Conservation (phyloP, 1,284 basidiomycete species). For the Naganishia liquefaciens region DNA sequence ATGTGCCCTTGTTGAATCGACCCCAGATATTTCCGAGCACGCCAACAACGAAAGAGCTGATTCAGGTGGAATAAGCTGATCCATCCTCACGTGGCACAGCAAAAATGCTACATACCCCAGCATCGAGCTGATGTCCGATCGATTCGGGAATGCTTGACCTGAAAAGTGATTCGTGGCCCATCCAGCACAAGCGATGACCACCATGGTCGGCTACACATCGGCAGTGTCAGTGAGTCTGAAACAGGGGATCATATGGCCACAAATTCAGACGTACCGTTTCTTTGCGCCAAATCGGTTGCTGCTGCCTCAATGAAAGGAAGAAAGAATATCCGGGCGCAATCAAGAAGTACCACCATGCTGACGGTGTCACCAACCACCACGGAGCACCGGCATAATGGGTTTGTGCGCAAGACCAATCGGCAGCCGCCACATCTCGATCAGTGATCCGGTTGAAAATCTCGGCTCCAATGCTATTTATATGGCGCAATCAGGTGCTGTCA, state of each 20-base stretch:
- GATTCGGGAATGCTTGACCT: conserved; percentile 64
- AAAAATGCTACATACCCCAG: conserved; percentile 57
- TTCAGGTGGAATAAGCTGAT: neutral
- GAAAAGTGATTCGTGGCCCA: conserved; percentile 75
- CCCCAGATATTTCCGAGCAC: conserved; percentile 80
- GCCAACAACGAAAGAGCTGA: conserved; percentile 74
- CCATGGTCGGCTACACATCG: conserved; percentile 57
- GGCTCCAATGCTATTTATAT: conserved; percentile 62
- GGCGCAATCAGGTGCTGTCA: neutral
- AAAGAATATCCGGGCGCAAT: conserved; percentile 76
- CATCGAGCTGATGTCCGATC: conserved; percentile 72
- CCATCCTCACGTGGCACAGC: neutral
- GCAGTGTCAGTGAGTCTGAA: neutral
- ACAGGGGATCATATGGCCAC: neutral
- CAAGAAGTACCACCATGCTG: conserved; percentile 63
- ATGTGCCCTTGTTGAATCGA: conserved; percentile 71
- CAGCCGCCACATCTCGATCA: conserved; percentile 37
- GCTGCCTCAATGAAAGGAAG: conserved; percentile 72
- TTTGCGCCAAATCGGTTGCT: conserved; percentile 68
- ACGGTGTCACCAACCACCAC: conserved; percentile 55
- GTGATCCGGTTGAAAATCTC: conserved; percentile 66
- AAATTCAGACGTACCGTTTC: conserved; percentile 62
- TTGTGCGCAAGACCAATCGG: conserved; percentile 60
- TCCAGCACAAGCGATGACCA: conserved; percentile 71
- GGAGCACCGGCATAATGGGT: conserved; percentile 60